Percentiles rank a stretch among this genome's conserved stretches.
These are phyloP conservation scores for Cercospora sp. DNA, from an alignment of 2,329 filamentous ascomycete species.

Conservation along the genomic window DNA sequence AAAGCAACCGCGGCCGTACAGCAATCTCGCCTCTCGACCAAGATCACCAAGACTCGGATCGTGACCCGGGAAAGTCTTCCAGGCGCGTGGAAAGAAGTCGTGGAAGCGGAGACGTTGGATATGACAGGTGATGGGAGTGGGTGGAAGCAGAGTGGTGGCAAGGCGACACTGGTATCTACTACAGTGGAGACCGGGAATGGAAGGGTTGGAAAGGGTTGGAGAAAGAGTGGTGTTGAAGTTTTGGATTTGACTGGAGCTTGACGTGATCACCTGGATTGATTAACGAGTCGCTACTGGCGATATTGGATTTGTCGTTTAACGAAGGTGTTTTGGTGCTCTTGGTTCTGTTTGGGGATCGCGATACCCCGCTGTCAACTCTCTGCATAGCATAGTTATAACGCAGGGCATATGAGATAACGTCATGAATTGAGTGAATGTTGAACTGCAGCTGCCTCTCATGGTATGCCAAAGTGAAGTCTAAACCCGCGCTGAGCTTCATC, in stretches of 20 bases:
- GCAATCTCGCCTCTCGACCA: background rate
- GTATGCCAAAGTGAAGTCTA: too few species aligned
- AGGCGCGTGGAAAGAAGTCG: slow-evolving; percentile 38
- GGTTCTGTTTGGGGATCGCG: too few species aligned
- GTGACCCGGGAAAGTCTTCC: slow-evolving; percentile 36
- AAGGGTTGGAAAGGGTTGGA: slow-evolving; percentile 25
- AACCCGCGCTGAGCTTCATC: too few species aligned
- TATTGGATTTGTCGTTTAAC: slow-evolving; percentile 3
- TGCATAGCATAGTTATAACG: too few species aligned
- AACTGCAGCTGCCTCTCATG: too few species aligned
- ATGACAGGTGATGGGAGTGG: slow-evolving; percentile 33
- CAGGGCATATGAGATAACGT: too few species aligned
- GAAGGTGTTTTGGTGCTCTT: slow-evolving; percentile 2
- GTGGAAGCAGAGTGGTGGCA: slow-evolving; percentile 21
- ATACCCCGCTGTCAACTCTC: background rate
- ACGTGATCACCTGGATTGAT: background rate
- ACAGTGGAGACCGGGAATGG: background rate
- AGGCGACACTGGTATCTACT: slow-evolving; percentile 3
- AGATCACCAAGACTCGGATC: slow-evolving; percentile 28
- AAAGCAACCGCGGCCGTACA: background rate
- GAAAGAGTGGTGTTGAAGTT: slow-evolving; percentile 40
- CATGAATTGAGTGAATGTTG: too few species aligned
- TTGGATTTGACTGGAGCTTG: slow-evolving; percentile 39
- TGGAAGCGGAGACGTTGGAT: slow-evolving; percentile 32
- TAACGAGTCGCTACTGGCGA: background rate